Evolutionary conservation across 1,139 yeast genomes (phyloP), one percentile per base, ranked within the genome.

Genomic region (Schwanniomyces etchellsii): DNA sequence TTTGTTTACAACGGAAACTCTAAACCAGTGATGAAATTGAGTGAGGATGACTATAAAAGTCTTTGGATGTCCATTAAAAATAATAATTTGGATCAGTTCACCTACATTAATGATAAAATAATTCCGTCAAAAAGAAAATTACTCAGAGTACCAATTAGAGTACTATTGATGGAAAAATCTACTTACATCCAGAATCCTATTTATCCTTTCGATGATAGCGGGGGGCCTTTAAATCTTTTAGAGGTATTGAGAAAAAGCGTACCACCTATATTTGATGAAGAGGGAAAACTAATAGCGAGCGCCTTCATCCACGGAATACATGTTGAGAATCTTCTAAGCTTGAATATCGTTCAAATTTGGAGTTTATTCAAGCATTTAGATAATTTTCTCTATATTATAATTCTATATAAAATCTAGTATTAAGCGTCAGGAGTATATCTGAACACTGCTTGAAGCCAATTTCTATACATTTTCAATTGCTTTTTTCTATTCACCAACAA

Each of bases 361-460:
- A 45, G 48, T 9, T 51, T 64, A 11, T 70, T 82, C 38, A 64
- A 67, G 45, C 78, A 77, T 44, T 56, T 81, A 28, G 97, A 89
- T 54, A 88, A 89, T 28, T 85, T 83, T 48, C 54, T 88, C 40
- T 91, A 88, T 52, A 52, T 86, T 5, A 57, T 70, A 14, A 52
- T 75, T 12, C 49, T 60, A 3, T 52, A 29, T 34, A 22, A 20
- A 9, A 31, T 18, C 12, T 24, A 16, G 21, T 20, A 22, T 7
- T 5, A 13, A 15, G 24, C 12, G 9, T 9, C 6, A 7, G 20
- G 20, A 13, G 15, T 24, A 24, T 24, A 28, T 20, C 64, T 72
- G 53, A 89, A 89, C 24, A 83, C 88, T 3, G 93, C 97, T 57
- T 91, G 98, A 36, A 91, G 63, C 99, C 99, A 91, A 39, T 88